Percentiles rank a stretch among this genome's conserved stretches.
Evolutionary conservation across 371 early-diverging fungal genomes (phyloP).

Genomic region (Choanephora cucurbitarum): DNA sequence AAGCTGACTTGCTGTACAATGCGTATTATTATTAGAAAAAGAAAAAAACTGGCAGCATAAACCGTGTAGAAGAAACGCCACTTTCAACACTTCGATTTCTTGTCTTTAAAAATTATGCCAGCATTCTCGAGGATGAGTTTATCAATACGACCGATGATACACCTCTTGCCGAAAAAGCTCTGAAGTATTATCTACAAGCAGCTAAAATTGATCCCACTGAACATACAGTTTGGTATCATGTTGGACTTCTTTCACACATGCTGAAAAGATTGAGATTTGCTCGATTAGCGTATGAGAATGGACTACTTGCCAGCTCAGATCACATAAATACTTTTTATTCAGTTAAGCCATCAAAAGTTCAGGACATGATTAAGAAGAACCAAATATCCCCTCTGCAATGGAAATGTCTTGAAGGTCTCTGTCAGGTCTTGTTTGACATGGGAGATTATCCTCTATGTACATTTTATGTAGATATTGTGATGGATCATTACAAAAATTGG

Average conservation of each 20-base stretch:
- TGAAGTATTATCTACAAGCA: slow-evolving; percentile 58
- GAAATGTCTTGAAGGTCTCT: slow-evolving; percentile 59
- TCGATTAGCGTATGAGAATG: slow-evolving; percentile 53
- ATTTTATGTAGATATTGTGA: slow-evolving; percentile 37
- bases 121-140: slow-evolving; percentile 52
- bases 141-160: slow-evolving; percentile 11
- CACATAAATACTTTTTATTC: neutral
- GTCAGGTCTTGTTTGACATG: slow-evolving; percentile 57
- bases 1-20: neutral
- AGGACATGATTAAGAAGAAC: slow-evolving; percentile 10
- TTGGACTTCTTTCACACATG: slow-evolving; percentile 48
- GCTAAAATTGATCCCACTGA: slow-evolving; percentile 58
- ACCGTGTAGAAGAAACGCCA: slow-evolving; percentile 21
- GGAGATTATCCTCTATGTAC: slow-evolving; percentile 55
- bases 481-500: slow-evolving; percentile 40
- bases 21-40: slow-evolving; percentile 10
- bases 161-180: slow-evolving; percentile 38
- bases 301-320: slow-evolving; percentile 25
- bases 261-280: slow-evolving; percentile 48
- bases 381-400: slow-evolving; percentile 51
- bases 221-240: slow-evolving; percentile 54
- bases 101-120: slow-evolving; percentile 65
- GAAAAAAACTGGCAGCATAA: neutral
- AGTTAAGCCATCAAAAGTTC: slow-evolving; percentile 11
- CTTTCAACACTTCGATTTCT: slow-evolving; percentile 48